Base-by-base conservation (phyloP, 768 basidiomycete species). In the Mycena capillaripes region DNA sequence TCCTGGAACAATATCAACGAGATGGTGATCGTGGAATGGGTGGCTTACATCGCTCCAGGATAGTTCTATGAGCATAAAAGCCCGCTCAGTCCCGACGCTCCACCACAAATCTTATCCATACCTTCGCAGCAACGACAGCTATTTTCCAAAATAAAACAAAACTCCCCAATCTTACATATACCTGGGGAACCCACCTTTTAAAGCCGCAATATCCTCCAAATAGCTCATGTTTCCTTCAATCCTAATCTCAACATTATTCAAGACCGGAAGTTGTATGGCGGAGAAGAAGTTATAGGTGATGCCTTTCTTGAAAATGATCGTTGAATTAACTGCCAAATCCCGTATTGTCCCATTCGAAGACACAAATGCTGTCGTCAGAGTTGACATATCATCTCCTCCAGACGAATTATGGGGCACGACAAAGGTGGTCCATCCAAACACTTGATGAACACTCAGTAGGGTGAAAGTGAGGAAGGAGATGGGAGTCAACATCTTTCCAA, bases 221-320 rank as follows among this genome's bases (percentile, higher is more conserved):
- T 57, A 66, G 67, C 62, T 52, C 61, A 68, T 46, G 66, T 84
- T 85, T 10, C 83, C 84, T 36, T 82, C 79, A 32, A 85, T 77
- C 38, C 72, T 75, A 4, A 85, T 79, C 56, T 84, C 83, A 17
- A 84, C 84, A 66, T 84, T 83, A 14, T 76, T 79, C 63, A 85
- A 67, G 19, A 64, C 68, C 4, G 82, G 80, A 60, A 85, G 85
- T 44, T 70, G 79, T 77, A 84, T 78, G 6, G 85, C 81, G 27
- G 84, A 80, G 75, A 80, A 85, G 17, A 86, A 79, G 71, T 84
- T 86, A 72, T 86, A 86, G 11, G 80, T 85, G 25, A 76, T 76
- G 48, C 82, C 81, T 42, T 82, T 79, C 65, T 79, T 57, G 72
- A 86, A 86, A 4, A 86, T 73, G 74, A 85, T 84, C 8, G 80